Conservation (phyloP, 148 eudicot genomes). For the Pharnaceum exiguum region DNA sequence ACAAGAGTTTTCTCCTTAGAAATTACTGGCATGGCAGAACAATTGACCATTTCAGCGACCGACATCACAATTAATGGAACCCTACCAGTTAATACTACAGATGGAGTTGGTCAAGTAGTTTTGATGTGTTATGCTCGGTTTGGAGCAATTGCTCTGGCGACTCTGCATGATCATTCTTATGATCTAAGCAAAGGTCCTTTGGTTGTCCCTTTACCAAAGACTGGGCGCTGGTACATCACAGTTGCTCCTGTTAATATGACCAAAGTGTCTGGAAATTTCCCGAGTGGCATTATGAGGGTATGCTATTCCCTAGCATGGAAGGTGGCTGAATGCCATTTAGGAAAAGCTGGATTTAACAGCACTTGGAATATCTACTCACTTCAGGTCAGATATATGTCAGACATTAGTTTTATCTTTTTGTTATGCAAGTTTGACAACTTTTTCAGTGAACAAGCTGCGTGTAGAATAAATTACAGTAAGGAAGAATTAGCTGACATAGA, state of each 20-base stretch:
- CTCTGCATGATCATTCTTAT: slow-evolving; percentile 59
- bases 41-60: slow-evolving; percentile 38
- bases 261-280: slow-evolving; percentile 17
- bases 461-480: not conserved
- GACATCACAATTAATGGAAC: slow-evolving; percentile 35
- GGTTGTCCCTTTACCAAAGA: slow-evolving; percentile 58
- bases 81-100: slow-evolving; percentile 19
- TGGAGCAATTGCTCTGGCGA: slow-evolving; percentile 61
- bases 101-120: slow-evolving; percentile 25
- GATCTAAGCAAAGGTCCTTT: slow-evolving; percentile 53
- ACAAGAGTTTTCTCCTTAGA: slow-evolving; percentile 56
- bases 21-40: slow-evolving; percentile 45
- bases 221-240: slow-evolving; percentile 75
- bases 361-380: slow-evolving; percentile 55
- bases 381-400: slow-evolving; percentile 50
- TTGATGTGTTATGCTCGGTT: slow-evolving; percentile 76
- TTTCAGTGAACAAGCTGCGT: not conserved
- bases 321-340: slow-evolving; percentile 60
- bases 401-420: not conserved
- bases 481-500: no score
- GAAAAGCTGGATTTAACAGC: slow-evolving; percentile 76
- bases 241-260: slow-evolving; percentile 39
- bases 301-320: slow-evolving; percentile 71
- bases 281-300: slow-evolving; percentile 20
- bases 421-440: not conserved